Conservation (phyloP, 331 rosid genomes). For the Rosa hybrid region DNA sequence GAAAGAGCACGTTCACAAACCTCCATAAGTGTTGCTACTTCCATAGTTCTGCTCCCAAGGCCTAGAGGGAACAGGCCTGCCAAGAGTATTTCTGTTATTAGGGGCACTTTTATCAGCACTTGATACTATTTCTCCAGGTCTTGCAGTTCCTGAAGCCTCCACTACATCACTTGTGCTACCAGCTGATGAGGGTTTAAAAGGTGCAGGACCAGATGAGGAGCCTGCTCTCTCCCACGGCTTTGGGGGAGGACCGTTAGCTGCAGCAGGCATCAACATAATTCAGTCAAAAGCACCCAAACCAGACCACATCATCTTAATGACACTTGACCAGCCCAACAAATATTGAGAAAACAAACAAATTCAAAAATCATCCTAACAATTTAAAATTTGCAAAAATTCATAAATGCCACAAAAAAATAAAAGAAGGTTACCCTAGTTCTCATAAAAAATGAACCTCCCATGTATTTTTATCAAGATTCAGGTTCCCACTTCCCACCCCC, state of each 20-base stretch:
- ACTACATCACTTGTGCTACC: conserved; percentile 91
- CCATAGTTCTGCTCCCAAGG: conserved; percentile 96
- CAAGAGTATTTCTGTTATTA: conserved; percentile 55
- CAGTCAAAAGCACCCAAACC: background rate
- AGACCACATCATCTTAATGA: background rate
- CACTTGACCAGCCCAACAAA: background rate
- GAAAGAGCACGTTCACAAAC: conserved; percentile 25
- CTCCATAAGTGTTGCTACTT: conserved; percentile 60
- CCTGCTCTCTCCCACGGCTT: conserved; percentile 96
- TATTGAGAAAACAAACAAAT: background rate
- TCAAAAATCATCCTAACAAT: background rate
- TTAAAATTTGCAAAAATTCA: background rate
- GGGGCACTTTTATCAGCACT: conserved; percentile 48
- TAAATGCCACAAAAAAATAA: background rate
- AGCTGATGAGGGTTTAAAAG: conserved; percentile 81
- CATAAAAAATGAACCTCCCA: background rate
- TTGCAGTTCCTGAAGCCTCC: conserved; percentile 97
- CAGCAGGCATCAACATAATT: conserved; percentile 28
- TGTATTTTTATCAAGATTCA: background rate
- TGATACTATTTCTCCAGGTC: conserved; percentile 89
- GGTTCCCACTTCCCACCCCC: background rate
- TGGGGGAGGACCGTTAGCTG: conserved; percentile 77
- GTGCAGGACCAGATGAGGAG: conserved; percentile 79
- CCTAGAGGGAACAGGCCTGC: conserved; percentile 81
- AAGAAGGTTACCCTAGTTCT: background rate